Conservation (phyloP, 768 basidiomycete species). For the Favolaschia claudopus region DNA sequence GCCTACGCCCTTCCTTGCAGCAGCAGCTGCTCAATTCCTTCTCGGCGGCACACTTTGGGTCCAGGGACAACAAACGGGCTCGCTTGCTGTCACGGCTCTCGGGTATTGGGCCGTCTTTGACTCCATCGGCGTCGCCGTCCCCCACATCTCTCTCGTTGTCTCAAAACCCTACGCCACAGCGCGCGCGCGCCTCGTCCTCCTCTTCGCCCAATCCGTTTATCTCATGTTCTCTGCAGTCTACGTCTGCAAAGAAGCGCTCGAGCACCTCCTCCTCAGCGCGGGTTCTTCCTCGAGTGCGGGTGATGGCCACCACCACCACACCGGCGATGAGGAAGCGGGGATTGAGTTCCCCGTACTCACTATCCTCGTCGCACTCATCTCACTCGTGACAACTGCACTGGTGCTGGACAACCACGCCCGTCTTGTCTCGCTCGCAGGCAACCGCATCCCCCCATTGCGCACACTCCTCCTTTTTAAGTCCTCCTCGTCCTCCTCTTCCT, state of each 20-base stretch:
- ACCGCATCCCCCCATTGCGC: slow-evolving; percentile 63
- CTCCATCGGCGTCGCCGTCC: slow-evolving; percentile 76
- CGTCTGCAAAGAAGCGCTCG: slow-evolving; percentile 96
- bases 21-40: slow-evolving; percentile 77
- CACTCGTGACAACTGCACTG: slow-evolving; percentile 63
- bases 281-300: too few relatives aligned
- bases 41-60: slow-evolving; percentile 87
- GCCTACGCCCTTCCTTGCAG: slow-evolving; percentile 43
- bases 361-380: slow-evolving; percentile 60
- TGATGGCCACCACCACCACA: slow-evolving; percentile 45
- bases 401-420: slow-evolving; percentile 70
- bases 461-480: too few relatives aligned
- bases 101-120: slow-evolving; percentile 99
- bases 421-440: slow-evolving; percentile 70
- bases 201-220: slow-evolving; percentile 94
- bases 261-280: slow-evolving; percentile 86
- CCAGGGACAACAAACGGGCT: slow-evolving; percentile 86
- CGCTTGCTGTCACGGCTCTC: slow-evolving; percentile 85
- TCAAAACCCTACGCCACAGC: slow-evolving; percentile 54
- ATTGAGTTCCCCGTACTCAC: slow-evolving; percentile 74
- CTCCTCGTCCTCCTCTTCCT: too few relatives aligned
- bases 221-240: slow-evolving; percentile 94
- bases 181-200: slow-evolving; percentile 70
- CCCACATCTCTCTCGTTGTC: slow-evolving; percentile 17
- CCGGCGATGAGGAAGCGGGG: slow-evolving; percentile 45